These are phyloP conservation scores for Coemansia sp. DNA, from an alignment of 192 early-diverging fungal genomes.

Conservation along the genomic window DNA sequence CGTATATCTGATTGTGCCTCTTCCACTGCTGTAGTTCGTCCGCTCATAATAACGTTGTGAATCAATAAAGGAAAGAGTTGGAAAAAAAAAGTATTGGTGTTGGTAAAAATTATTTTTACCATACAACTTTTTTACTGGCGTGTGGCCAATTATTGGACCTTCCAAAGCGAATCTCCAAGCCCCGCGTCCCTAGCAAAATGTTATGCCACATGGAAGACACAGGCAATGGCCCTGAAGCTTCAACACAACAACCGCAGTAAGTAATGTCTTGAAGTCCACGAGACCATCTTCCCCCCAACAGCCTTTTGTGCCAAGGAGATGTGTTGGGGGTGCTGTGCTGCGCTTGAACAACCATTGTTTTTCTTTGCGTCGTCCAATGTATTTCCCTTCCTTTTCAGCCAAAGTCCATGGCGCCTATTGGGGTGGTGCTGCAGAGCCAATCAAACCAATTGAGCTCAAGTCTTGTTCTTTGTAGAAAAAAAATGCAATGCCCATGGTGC, in stretches of 20 bases:
- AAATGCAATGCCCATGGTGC: background rate
- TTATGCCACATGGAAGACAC: too few species aligned
- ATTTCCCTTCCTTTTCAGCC: too few species aligned
- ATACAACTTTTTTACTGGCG: background rate
- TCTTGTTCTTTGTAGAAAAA: background rate
- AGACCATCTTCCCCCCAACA: background rate
- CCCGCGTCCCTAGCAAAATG: background rate
- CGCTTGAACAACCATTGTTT: background rate
- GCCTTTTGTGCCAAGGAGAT: too few species aligned
- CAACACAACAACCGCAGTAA: background rate
- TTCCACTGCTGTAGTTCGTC: slow-evolving; percentile 33
- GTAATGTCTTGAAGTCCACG: background rate
- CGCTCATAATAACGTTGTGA: background rate
- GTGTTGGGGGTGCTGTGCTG: background rate
- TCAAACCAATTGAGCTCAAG: too few species aligned
- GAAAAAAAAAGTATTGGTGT: background rate
- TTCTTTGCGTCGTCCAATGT: too few species aligned
- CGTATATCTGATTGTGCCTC: slow-evolving; percentile 48
- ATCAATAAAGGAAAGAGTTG: background rate
- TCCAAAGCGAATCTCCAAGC: too few species aligned
- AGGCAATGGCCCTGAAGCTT: background rate
- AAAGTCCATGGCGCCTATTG: too few species aligned
- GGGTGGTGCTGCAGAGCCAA: too few species aligned
- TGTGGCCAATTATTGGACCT: background rate
- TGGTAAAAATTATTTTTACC: background rate